Base-by-base conservation (phyloP, 2,329 filamentous ascomycete species). In the Didymella segeticola region DNA sequence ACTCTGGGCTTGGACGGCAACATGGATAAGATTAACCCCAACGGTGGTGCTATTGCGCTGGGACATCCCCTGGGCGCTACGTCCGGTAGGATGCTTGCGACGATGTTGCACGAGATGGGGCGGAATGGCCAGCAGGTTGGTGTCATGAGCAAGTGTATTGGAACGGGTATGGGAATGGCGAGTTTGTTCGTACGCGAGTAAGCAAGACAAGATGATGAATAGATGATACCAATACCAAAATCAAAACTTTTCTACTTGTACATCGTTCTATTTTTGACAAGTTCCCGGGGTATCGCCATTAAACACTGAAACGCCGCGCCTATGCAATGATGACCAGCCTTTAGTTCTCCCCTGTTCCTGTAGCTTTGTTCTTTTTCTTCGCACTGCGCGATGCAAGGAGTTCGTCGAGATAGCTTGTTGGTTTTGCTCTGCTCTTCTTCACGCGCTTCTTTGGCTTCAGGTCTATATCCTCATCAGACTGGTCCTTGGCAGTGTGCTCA, bases 51-150 rank as follows among this genome's bases (percentile, higher is more conserved):
- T 2, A 96, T 97, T 74, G 93, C 93, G n/a, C 78, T 97, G 20
- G 93, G 93, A 1, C 93, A 97, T 74, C 93, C 93, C 5, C 82
- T 97, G 1, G 93, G 93, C 39, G 93, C 92, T 26, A 97, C 93
- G 5, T 91, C 91, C 27, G 91, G 89, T 25, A 82, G 93, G 62
- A 89, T 96, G 83, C 77, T 92, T 65, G 86, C 86, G 41, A 93
- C 90, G 43, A 74, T 93, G 79, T 71, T 96, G 78, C 72, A 84
- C 75, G 82, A 89, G 79, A 69, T 90, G 85, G 78, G 85, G 75
- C 76, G 90, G 64, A 82, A 82, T 48, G 83, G 86, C 1, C 82
- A 89, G 53, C 82, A 93, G 74, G 79, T 96, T 41, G 92, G 93
- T 62, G 90, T 96, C 37, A 85, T 96, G 50, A 95, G 89, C 68